phyloP scores from a whole-genome alignment of 192 early-diverging fungal species.

The Mortierella claussenii region DNA sequence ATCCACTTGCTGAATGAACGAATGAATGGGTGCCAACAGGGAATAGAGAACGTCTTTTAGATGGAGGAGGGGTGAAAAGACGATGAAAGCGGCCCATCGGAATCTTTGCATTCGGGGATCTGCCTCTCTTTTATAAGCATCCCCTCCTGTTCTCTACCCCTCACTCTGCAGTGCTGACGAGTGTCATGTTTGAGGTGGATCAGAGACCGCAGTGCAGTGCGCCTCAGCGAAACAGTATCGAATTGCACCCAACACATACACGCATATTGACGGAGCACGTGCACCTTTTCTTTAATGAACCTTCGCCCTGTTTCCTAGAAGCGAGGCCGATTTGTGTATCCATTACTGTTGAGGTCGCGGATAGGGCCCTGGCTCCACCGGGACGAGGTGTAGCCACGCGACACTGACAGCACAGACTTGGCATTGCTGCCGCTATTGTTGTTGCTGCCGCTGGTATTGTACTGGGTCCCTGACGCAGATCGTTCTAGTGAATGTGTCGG shows the following conservation, averaged over 20 bases:
- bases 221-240: no score
- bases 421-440: no score
- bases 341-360: background rate
- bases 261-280: no score
- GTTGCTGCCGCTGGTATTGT: no score
- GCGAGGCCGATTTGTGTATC: slow-evolving; percentile 25
- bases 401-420: slow-evolving; percentile 20
- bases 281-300: no score
- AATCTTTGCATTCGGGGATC: slow-evolving; percentile 4
- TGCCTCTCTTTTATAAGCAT: slow-evolving; percentile 5
- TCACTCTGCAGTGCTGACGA: no score
- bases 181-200: no score
- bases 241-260: no score
- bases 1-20: no score
- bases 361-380: slow-evolving; percentile 14
- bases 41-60: slow-evolving; percentile 37
- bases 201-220: no score
- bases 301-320: slow-evolving; percentile 12
- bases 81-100: slow-evolving; percentile 54
- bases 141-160: background rate
- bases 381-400: slow-evolving; percentile 9
- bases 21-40: background rate
- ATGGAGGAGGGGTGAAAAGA: slow-evolving; percentile 53
- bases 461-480: no score
- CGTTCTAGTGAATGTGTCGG: no score